A percentile compares a stretch with the other conserved stretches of the same genome.
Conservation (phyloP, 1,284 basidiomycete species). For the Ustilago nuda region DNA sequence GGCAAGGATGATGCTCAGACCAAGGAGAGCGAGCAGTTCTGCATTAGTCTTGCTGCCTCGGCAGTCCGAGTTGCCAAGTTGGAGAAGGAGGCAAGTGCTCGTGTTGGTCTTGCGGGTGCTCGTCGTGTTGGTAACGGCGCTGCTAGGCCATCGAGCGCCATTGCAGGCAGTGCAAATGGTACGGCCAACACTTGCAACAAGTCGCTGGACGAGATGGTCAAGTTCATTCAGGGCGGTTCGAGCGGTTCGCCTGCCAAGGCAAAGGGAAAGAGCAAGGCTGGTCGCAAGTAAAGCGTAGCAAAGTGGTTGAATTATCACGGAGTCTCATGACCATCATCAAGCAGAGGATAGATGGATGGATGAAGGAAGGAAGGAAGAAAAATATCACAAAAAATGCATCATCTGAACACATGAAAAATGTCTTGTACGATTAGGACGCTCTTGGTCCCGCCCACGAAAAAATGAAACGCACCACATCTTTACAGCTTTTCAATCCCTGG, state of each 20-base stretch:
- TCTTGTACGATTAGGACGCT: slow-evolving; percentile 4
- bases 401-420: slow-evolving; percentile 10
- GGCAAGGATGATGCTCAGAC: slow-evolving; percentile 68
- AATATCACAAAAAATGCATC: not conserved
- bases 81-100: slow-evolving; percentile 55
- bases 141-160: slow-evolving; percentile 5
- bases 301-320: not conserved
- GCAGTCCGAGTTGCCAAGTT: slow-evolving; percentile 65
- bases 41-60: slow-evolving; percentile 59
- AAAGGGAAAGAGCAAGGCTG: slow-evolving; percentile 42
- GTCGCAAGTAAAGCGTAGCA: slow-evolving; percentile 30
- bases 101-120: slow-evolving; percentile 23
- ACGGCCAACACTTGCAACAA: slow-evolving; percentile 19
- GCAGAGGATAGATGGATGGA: not conserved
- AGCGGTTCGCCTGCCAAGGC: slow-evolving; percentile 31
- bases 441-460: not conserved
- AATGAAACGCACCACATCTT: slow-evolving; percentile 35
- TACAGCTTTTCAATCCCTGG: not conserved
- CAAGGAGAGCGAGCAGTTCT: slow-evolving; percentile 65
- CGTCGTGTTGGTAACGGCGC: slow-evolving; percentile 22
- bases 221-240: slow-evolving; percentile 62
- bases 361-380: not conserved
- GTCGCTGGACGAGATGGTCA: slow-evolving; percentile 63
- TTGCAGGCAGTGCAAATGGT: not conserved
- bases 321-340: not conserved